Percentiles rank a stretch among this genome's conserved stretches.
Conservation (phyloP, 257 asterid species). For the Solanum arcanum region DNA sequence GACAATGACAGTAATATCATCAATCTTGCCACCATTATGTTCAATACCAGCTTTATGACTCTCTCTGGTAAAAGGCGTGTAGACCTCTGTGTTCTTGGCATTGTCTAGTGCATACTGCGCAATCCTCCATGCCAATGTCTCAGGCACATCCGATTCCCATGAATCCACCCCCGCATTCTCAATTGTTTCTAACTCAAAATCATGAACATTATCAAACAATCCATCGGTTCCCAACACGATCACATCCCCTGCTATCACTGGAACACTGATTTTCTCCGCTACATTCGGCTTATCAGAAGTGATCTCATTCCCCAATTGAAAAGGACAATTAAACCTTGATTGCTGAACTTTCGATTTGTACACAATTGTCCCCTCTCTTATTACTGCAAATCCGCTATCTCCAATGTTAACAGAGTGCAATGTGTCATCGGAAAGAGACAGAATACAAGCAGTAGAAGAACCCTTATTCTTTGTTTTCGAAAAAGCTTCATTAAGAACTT, state of each 20-base stretch:
- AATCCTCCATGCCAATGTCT: neutral
- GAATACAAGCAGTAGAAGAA: conserved; percentile 32
- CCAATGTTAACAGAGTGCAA: conserved; percentile 30
- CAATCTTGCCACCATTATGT: conserved; percentile 28
- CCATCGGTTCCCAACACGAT: conserved; percentile 39
- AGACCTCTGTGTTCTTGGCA: neutral
- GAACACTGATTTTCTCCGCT: conserved; percentile 15
- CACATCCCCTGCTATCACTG: conserved; percentile 20
- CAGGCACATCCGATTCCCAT: neutral
- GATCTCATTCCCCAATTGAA: conserved; percentile 6
- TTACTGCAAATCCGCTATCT: conserved; percentile 28
- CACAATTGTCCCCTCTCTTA: conserved; percentile 9
- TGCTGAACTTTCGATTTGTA: conserved; percentile 17
- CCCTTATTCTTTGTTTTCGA: conserved; percentile 1
- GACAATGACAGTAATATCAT: conserved; percentile 38
- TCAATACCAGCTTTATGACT: conserved; percentile 7
- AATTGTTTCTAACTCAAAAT: conserved; percentile 5
- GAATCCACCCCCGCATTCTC: neutral
- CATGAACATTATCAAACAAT: conserved; percentile 27
- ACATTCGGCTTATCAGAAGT: neutral
- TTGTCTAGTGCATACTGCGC: neutral
- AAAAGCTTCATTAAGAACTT: conserved; percentile 6
- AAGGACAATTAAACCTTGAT: conserved; percentile 19
- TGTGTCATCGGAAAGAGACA: neutral
- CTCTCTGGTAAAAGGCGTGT: conserved; percentile 19